Evolutionary conservation across 2,329 filamentous ascomycete genomes (phyloP).

Genomic region (Hirsutella thompsonii): DNA sequence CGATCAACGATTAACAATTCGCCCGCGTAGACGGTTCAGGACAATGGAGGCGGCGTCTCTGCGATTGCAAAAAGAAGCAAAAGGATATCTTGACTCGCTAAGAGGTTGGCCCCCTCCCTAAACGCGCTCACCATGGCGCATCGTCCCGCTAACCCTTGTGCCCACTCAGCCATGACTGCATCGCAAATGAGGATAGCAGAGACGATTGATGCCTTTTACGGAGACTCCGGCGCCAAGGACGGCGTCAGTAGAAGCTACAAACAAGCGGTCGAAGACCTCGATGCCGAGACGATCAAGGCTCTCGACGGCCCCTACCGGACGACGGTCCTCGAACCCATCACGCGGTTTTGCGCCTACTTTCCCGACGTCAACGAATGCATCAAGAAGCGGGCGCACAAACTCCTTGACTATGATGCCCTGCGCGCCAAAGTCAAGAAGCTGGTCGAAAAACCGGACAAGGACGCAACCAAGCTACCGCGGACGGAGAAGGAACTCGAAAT

Average conservation of each 20-base stretch:
- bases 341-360: slow-evolving; percentile 94
- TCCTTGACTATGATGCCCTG: slow-evolving; percentile 94
- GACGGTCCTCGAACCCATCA: slow-evolving; percentile 91
- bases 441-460: slow-evolving; percentile 97
- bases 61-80: slow-evolving; percentile 91
- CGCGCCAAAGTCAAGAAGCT: slow-evolving; percentile 94
- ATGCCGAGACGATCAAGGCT: slow-evolving; percentile 96
- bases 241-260: slow-evolving; percentile 96
- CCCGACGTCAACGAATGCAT: slow-evolving; percentile 99
- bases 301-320: slow-evolving; percentile 90
- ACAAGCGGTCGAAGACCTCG: slow-evolving; percentile 93
- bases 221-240: slow-evolving; percentile 86
- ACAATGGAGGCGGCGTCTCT: slow-evolving; percentile 94
- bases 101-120: slow-evolving; percentile 43
- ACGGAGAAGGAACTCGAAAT: slow-evolving; percentile 95
- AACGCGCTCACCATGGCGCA: background rate
- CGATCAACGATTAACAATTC: slow-evolving; percentile 8
- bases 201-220: slow-evolving; percentile 98
- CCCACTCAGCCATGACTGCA: slow-evolving; percentile 74
- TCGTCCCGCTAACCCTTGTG: background rate
- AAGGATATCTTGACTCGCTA: slow-evolving; percentile 92
- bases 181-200: slow-evolving; percentile 99
- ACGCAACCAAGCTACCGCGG: slow-evolving; percentile 87
- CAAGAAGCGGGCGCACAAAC: slow-evolving; percentile 97
- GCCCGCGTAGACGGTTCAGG: slow-evolving; percentile 61